Evolutionary conservation across 2,329 filamentous ascomycete genomes (phyloP), one percentile per base, ranked within the genome.

Genomic region (Penicillium occitanis): DNA sequence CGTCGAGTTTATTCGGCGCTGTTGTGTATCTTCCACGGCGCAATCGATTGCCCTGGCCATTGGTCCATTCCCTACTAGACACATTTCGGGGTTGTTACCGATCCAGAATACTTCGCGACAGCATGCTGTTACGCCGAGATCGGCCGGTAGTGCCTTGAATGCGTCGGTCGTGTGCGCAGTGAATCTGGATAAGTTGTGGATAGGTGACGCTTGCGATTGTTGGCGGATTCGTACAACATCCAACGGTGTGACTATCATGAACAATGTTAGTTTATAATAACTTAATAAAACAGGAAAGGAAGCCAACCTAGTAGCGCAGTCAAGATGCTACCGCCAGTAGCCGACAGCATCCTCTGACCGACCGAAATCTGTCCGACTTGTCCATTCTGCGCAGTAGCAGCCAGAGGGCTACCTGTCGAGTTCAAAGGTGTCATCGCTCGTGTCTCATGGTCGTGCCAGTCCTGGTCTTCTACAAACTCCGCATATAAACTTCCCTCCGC

Each of bases 101-200:
- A 94, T 88, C 84, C 96, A 99, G 78, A 98, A 99, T 42, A 99
- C 94, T 78, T 99, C 94, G 68, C 95, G 89, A 76, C 95, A 99
- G 80, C 95, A 99, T 46, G 93, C 89, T 17, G 93, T 97, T 64
- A 98, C 92, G 68, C 95, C 95, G 60, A 98, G 86, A 73, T 94
- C 92, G 35, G 91, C 88, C 64, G 92, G 92, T 59, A 95, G 86
- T 69, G 90, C 87, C 68, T 87, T 88, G 71, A 90, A 86, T 58
- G 80, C 80, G 66, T 78, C 74, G 3, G 71, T 77, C 50, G 74
- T 79, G 69, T 77, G 89, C 76, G 74, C 85, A 80, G 71, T 85
- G 79, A 74, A 88, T 37, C 46, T 44, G 77, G 76, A 89, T 77
- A 78, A 84, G 82, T 75, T 85, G 80, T 73, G 81, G 74, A 78